phyloP scores from a whole-genome alignment of 106 monocot genomes.

The Allium cepa region DNA sequence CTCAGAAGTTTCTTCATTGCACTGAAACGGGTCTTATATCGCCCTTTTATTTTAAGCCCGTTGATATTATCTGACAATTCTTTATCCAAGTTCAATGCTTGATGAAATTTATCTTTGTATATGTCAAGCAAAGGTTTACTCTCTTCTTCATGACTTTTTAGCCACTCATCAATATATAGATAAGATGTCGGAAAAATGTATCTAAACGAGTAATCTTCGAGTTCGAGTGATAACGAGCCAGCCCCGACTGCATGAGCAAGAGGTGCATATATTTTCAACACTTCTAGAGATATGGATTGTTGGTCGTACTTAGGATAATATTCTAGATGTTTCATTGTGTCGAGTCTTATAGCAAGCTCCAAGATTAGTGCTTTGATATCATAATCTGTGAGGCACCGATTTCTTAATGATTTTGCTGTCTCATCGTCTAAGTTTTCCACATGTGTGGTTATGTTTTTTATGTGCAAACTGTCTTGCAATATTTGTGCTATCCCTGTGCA shows the following conservation, averaged over 20 bases:
- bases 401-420: conserved; percentile 33
- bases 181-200: conserved; percentile 74
- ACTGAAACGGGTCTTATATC: conserved; percentile 82
- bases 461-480: conserved; percentile 61
- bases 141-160: conserved; percentile 41
- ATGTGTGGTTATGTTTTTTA: conserved; percentile 50
- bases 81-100: conserved; percentile 29
- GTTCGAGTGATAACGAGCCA: conserved; percentile 48
- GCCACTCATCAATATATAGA: conserved; percentile 56
- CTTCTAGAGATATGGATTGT: conserved; percentile 27
- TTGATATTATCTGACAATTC: conserved; percentile 45
- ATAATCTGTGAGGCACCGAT: conserved; percentile 67
- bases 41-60: conserved; percentile 41
- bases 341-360: conserved; percentile 69
- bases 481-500: conserved; percentile 50
- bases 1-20: conserved; percentile 89
- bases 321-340: conserved; percentile 61
- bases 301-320: conserved; percentile 55
- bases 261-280: conserved; percentile 77
- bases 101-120: conserved; percentile 44
- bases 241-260: conserved; percentile 77
- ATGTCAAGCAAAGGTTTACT: conserved; percentile 27
- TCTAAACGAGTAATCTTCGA: conserved; percentile 78
- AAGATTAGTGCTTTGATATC: conserved; percentile 74
- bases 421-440: conserved; percentile 64